Base-by-base conservation (phyloP, 805 yeast species). In the Cyberlindnera nakhonratchasimensis region DNA sequence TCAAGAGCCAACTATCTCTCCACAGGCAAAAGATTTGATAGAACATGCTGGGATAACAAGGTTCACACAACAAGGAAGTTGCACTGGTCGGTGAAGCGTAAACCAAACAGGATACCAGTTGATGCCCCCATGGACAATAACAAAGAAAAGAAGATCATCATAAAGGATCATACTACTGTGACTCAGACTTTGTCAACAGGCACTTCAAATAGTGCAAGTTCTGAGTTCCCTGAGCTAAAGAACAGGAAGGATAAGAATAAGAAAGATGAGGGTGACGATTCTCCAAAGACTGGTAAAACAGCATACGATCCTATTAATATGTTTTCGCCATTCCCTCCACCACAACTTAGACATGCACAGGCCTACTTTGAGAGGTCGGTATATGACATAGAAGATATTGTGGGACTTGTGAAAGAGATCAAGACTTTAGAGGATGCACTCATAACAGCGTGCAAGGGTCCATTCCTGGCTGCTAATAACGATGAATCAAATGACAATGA, bases 241-340 rank as follows among this genome's bases (percentile, higher is more conserved):
- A 33, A 33, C 36, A 33, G 39, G 16, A 21, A 29, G 14, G 37
- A 9, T 21, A 28, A n/a, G 34, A 19, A 34, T 16, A 30, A 24
- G 39, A 16, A 24, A 12, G 29, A 37, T 23, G 39, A 34, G 17
- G 11, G 22, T 24, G 24, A 21, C 2, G 19, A 29, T 13, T 29
- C 18, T 26, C 9, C 30, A 39, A 11, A 42, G 30, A 19, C 17
- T 7, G 16, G 17, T 20, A 29, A 39, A 12, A 31, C 29, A 21
- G 26, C 23, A 8, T 51, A 54, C 30, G 66, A 69, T 41, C 75
- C 75, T 1, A 54, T 72, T 9, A 42, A 61, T 28, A 76, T 72
- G 66, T 73, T 77, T 57, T 77, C 77, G 2, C 69, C 69, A 0
- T 54, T 77, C 29, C 76, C 70, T 3, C 76, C 80, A 5, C 34